Evolutionary conservation across 2,329 filamentous ascomycete species (phyloP), one percentile per base, ranked within the genome.

Genomic region (Thielaviopsis euricoi): DNA sequence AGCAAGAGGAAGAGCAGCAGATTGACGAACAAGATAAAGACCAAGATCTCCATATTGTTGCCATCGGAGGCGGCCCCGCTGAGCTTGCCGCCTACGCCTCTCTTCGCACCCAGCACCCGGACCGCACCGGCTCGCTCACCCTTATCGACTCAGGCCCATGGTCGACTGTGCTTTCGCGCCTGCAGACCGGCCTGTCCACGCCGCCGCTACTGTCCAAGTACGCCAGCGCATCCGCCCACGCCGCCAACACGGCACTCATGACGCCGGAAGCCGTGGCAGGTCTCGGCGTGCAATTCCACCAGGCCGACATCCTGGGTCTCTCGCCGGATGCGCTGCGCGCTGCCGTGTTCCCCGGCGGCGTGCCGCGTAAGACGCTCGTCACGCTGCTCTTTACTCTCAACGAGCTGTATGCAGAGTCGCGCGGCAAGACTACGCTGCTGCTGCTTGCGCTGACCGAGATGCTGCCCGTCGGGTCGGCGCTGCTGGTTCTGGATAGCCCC

Each of bases 341-440:
- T 55, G 64, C 0, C 52, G 62, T 2, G 60, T 72, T 0, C 54
- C 73, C 0, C 66, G 67, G 6, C 13, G 52, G 22, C 9, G 21
- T 25, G 33, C 48, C 61, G 17, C 49, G 67, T 0, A 73, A 77
- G 10, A 63, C 76, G 3, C 71, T 96, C 0, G 74, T 95, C 15
- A 95, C 90, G 0, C 72, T 97, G 13, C 81, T 97, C 71, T 98
- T 97, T 74, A 96, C 91, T 0, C 78, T 97, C 52, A 97, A 97
- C 69, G 93, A 98, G 71, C 81, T 98, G 0, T 97, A 96, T 73
- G 75, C 80, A 0, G 88, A 84, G 1, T 80, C 89, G 23, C 74
- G 82, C 53, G 75, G 82, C 2, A 81, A 82, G 63, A 89, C 91
- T 0, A 95, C 91, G 0, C 74, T 75, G 3, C 84, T 97, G 62